Percentiles rank a stretch among this genome's conserved stretches.
phyloP scores from a whole-genome alignment of 495 filamentous ascomycete genomes.

The Lichina pygmaea region DNA sequence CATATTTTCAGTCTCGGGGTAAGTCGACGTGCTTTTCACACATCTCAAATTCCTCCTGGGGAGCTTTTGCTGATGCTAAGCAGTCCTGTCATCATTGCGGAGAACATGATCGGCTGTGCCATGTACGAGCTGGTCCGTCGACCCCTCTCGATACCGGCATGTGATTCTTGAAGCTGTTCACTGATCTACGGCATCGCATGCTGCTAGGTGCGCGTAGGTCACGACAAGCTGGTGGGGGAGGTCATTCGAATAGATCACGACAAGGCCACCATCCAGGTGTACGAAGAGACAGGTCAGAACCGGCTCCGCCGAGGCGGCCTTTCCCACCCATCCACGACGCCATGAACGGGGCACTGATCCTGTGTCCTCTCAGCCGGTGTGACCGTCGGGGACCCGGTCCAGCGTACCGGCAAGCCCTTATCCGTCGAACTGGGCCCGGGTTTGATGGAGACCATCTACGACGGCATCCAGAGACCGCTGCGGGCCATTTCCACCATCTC shows the following conservation, averaged over 20 bases:
- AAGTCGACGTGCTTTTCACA: slow-evolving; percentile 9
- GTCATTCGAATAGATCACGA: slow-evolving; percentile 94
- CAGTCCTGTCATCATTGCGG: slow-evolving; percentile 86
- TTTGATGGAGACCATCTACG: slow-evolving; percentile 97
- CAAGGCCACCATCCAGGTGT: slow-evolving; percentile 92
- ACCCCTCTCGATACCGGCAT: not conserved
- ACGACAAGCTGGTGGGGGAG: slow-evolving; percentile 75
- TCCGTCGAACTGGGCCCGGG: slow-evolving; percentile 94
- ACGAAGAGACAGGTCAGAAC: slow-evolving; percentile 71
- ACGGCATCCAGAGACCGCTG: slow-evolving; percentile 91
- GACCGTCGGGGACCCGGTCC: slow-evolving; percentile 82
- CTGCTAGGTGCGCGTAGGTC: slow-evolving; percentile 55
- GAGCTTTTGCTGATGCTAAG: slow-evolving; percentile 9
- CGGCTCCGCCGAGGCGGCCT: not conserved
- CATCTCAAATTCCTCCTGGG: slow-evolving; percentile 7
- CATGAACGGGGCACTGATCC: slow-evolving; percentile 82
- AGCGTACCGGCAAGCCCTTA: slow-evolving; percentile 74
- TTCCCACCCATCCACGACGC: slow-evolving; percentile 38
- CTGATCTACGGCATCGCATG: slow-evolving; percentile 1
- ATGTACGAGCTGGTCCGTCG: slow-evolving; percentile 85
- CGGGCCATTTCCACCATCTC: slow-evolving; percentile 51
- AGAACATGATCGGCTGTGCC: slow-evolving; percentile 95
- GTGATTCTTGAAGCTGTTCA: not conserved
- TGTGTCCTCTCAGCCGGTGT: slow-evolving; percentile 67
- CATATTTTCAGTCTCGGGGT: slow-evolving; percentile 67